phyloP scores from a whole-genome alignment of 345 rosid genomes.

The Eutrema heterophyllum region DNA sequence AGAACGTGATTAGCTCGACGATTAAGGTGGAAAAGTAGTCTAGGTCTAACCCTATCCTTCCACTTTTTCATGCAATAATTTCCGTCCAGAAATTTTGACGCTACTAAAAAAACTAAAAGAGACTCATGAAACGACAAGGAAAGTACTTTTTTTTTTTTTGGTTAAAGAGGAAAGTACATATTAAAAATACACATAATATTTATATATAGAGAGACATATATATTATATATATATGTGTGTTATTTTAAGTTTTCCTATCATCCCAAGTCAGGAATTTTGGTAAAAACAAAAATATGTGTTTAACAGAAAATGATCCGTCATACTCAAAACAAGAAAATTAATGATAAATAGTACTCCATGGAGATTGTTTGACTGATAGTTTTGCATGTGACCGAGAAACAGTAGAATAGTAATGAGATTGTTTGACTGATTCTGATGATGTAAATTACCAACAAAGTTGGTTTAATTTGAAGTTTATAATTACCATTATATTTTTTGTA shows the following conservation, averaged over 20 bases:
- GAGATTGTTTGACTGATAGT: too few species aligned
- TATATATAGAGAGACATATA: too few species aligned
- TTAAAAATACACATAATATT: too few species aligned
- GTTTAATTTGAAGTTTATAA: background rate
- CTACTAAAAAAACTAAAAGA: background rate
- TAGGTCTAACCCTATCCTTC: slow-evolving; percentile 11
- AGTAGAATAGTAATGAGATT: background rate
- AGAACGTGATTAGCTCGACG: slow-evolving; percentile 28
- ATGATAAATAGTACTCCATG: background rate
- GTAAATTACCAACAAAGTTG: background rate
- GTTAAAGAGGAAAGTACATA: background rate
- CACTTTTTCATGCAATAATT: slow-evolving; percentile 30
- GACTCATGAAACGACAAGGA: slow-evolving; percentile 3
- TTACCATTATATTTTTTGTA: background rate
- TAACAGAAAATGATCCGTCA: background rate
- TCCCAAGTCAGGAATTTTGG: too few species aligned
- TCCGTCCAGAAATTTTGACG: background rate
- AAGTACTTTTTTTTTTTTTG: too few species aligned
- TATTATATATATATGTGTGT: too few species aligned
- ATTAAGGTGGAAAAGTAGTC: slow-evolving; percentile 5
- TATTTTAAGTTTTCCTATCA: too few species aligned
- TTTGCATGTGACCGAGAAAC: too few species aligned
- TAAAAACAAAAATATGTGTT: too few species aligned
- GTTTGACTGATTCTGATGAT: background rate
- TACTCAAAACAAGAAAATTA: background rate